Evolutionary conservation across 345 rosid genomes (phyloP).

Genomic region (Lepidium africanum): DNA sequence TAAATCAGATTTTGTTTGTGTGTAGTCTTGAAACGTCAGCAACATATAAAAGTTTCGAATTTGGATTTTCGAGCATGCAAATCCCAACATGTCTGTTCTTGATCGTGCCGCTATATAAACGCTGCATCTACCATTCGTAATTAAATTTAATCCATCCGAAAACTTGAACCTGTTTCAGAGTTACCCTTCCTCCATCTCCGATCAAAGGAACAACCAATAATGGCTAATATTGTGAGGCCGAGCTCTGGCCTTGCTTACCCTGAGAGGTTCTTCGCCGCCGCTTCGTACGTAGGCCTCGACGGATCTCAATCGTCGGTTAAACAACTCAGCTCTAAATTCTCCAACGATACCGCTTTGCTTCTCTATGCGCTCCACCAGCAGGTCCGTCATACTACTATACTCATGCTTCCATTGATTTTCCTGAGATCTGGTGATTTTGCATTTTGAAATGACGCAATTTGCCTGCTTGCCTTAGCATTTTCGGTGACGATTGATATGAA

Average conservation of each 20-base stretch:
- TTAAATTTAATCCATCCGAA: not conserved
- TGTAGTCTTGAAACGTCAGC: too few relatives aligned
- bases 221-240: slow-evolving; percentile 58
- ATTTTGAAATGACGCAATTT: not conserved
- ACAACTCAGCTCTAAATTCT: slow-evolving; percentile 52
- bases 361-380: slow-evolving; percentile 78
- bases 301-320: slow-evolving; percentile 51
- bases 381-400: slow-evolving; percentile 27
- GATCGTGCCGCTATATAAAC: slow-evolving; percentile 7
- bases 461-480: too few relatives aligned
- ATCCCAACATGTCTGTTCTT: not conserved
- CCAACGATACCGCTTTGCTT: slow-evolving; percentile 66
- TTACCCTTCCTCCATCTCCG: slow-evolving; percentile 2
- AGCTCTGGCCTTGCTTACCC: slow-evolving; percentile 89
- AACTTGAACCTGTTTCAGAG: not conserved
- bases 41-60: too few relatives aligned
- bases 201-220: not conserved
- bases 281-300: slow-evolving; percentile 66
- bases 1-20: too few relatives aligned
- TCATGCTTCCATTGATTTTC: not conserved
- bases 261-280: slow-evolving; percentile 81
- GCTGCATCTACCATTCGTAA: not conserved
- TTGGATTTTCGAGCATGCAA: not conserved
- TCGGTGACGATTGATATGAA: not conserved
- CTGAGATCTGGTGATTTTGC: not conserved